These are phyloP conservation scores for Leptographium flavum DNA, from an alignment of 2,329 filamentous ascomycete genomes.

Conservation along the genomic window DNA sequence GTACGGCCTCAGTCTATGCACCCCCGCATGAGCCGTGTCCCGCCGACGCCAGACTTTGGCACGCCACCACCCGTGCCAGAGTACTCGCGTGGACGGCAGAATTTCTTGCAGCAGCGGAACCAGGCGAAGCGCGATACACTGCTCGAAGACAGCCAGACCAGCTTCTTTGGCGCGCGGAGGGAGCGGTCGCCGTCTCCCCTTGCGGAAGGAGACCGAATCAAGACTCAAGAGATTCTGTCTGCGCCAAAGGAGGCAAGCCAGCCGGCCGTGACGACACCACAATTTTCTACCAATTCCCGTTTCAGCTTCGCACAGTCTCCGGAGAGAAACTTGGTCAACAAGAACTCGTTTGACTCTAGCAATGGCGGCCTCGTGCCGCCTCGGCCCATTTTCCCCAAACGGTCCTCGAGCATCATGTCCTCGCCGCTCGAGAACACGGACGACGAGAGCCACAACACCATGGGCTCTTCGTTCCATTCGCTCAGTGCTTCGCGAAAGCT, in stretches of 20 bases:
- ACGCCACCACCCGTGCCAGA: conserved; percentile 30
- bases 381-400: conserved; percentile 31
- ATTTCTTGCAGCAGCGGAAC: not conserved
- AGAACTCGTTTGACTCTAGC: conserved; percentile 31
- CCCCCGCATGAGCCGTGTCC: conserved; percentile 54
- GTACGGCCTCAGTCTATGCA: conserved; percentile 60
- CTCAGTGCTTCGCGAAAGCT: conserved; percentile 56
- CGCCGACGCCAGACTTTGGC: conserved; percentile 32
- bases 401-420: conserved; percentile 47
- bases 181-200: conserved; percentile 45
- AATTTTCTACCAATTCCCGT: conserved; percentile 9
- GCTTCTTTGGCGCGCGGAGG: conserved; percentile 37
- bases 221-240: too few relatives aligned
- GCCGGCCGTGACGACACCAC: not conserved
- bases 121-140: not conserved
- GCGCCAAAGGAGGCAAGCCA: not conserved
- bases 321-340: conserved; percentile 25
- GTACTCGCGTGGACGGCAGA: conserved; percentile 24
- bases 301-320: conserved; percentile 22
- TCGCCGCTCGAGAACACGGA: conserved; percentile 53
- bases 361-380: conserved; percentile 35
- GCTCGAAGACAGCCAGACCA: conserved; percentile 21
- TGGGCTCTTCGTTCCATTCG: conserved; percentile 42
- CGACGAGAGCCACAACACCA: conserved; percentile 46
- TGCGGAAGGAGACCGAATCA: conserved; percentile 1